These are phyloP conservation scores for Heritiera fomes DNA, from an alignment of 345 rosid species.

Conservation along the genomic window DNA sequence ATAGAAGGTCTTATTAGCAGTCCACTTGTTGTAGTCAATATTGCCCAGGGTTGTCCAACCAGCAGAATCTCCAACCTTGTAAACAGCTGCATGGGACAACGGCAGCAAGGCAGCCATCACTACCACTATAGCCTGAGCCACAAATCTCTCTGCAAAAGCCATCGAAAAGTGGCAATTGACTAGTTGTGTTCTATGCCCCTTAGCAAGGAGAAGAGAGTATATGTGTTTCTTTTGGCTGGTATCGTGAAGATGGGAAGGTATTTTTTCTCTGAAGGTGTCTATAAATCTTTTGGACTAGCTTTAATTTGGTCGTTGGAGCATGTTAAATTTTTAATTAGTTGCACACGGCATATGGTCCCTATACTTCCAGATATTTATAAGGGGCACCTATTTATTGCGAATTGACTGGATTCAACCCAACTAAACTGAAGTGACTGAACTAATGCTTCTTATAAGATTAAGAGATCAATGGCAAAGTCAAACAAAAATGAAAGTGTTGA, in stretches of 20 bases:
- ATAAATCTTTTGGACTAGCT: conserved; percentile 22
- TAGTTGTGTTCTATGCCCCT: neutral
- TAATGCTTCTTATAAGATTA: no score
- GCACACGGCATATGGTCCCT: neutral
- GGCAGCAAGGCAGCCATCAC: conserved; percentile 25
- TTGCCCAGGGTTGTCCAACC: conserved; percentile 96
- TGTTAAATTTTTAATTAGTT: conserved; percentile 1
- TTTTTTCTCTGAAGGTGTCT: neutral
- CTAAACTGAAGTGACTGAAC: no score
- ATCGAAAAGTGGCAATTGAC: conserved; percentile 6
- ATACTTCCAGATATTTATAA: neutral
- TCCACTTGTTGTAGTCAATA: conserved; percentile 81
- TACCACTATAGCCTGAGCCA: conserved; percentile 23
- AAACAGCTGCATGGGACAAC: conserved; percentile 47
- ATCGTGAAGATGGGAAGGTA: conserved; percentile 19
- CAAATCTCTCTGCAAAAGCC: conserved; percentile 25
- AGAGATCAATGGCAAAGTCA: neutral
- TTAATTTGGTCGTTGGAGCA: conserved; percentile 16
- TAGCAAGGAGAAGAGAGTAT: neutral
- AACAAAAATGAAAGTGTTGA: neutral
- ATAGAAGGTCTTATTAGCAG: conserved; percentile 69
- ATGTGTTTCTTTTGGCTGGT: neutral
- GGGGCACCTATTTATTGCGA: neutral
- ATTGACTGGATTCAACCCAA: neutral
- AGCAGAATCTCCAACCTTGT: conserved; percentile 85